phyloP scores from a whole-genome alignment of 371 early-diverging fungal species.

The Rhizopus arrhizus region DNA sequence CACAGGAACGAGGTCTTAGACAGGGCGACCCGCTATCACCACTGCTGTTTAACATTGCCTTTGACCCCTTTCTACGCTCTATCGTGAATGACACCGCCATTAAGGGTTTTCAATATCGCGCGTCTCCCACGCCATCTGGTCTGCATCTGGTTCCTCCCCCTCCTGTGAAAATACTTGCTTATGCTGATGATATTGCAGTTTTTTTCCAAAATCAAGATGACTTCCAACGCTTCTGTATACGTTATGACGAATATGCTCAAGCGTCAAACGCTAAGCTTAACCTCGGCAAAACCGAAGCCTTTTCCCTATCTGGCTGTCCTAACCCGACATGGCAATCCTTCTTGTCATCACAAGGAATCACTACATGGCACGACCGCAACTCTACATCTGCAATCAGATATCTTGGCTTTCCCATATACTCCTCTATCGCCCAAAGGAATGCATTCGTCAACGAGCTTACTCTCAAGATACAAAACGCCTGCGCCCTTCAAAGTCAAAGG shows the following conservation, averaged over 20 bases:
- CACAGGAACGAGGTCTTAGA: conserved; percentile 5
- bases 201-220: background rate
- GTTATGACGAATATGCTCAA: background rate
- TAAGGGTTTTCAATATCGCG: background rate
- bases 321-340: background rate
- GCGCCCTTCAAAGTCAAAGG: conserved; percentile 12
- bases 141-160: background rate
- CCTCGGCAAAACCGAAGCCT: conserved; percentile 9
- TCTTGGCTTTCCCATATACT: conserved; percentile 16
- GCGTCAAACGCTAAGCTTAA: conserved; percentile 19
- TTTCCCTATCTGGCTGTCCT: too few relatives aligned
- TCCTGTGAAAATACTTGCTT: conserved; percentile 10
- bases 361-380: conserved; percentile 5
- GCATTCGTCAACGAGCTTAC: background rate
- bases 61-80: conserved; percentile 17
- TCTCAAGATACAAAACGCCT: background rate
- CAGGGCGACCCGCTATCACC: conserved; percentile 25
- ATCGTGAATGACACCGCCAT: background rate
- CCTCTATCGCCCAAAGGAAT: conserved; percentile 4
- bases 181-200: conserved; percentile 15
- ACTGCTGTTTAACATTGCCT: conserved; percentile 23
- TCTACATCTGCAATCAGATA: conserved; percentile 8
- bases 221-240: background rate
- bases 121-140: background rate
- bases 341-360: background rate